phyloP scores from a whole-genome alignment of 2,329 filamentous ascomycete genomes.

The Ilyonectria sp. region DNA sequence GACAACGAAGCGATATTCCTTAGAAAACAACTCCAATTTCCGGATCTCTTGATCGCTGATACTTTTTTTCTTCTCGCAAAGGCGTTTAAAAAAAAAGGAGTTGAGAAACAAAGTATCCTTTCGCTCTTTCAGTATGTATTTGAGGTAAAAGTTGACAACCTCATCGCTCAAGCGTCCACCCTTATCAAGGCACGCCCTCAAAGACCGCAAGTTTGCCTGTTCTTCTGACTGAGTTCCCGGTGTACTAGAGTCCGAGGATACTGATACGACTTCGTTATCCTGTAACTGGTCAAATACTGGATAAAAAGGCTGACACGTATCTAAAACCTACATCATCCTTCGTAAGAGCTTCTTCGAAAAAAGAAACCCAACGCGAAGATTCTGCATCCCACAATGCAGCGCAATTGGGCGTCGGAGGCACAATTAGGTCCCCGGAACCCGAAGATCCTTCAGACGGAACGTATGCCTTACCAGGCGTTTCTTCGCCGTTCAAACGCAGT shows the following conservation, averaged over 20 bases:
- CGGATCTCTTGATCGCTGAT: neutral
- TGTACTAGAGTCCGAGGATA: neutral
- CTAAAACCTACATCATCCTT: neutral
- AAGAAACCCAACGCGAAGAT: neutral
- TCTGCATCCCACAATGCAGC: neutral
- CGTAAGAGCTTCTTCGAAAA: neutral
- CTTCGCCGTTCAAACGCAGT: neutral
- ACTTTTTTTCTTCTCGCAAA: neutral
- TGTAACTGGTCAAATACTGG: neutral
- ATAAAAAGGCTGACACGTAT: neutral
- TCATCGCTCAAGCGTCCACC: neutral
- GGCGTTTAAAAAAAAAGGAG: neutral
- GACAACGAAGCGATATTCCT: neutral
- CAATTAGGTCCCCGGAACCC: neutral
- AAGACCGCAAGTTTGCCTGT: neutral
- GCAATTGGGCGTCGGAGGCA: neutral
- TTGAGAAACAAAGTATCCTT: neutral
- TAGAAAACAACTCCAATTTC: neutral
- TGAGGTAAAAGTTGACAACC: neutral
- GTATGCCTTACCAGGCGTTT: neutral
- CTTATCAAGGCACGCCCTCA: neutral
- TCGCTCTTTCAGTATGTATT: neutral
- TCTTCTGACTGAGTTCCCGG: neutral
- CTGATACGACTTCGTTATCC: neutral
- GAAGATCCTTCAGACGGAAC: neutral